Base-by-base conservation (phyloP, 345 rosid genomes). In the Hirschfeldia incana region DNA sequence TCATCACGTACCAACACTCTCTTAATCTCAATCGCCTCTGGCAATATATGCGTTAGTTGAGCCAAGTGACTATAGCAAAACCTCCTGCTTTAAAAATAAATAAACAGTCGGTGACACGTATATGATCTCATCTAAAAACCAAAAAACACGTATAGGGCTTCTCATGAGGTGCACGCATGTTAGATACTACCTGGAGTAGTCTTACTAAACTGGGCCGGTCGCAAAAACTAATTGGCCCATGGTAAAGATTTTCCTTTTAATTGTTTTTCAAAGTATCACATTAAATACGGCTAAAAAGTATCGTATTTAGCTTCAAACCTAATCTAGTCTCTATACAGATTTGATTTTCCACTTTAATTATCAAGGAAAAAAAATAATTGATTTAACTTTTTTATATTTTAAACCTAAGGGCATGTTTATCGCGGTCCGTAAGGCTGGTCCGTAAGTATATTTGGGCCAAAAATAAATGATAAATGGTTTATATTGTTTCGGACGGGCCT, bases 21-120 rank as follows among this genome's bases (percentile, higher is more conserved):
- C 85, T 83, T 93, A 6, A 93, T 77, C 83, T 89, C 93, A 12
- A 95, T 86, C 0, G 83, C 93, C 76, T 93, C 98, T 0, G 98
- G 97, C 28, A 96, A 77, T 61, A 96, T 78, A 77, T 86, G 84
- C 87, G 88, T 93, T 83, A 91, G 1, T 42, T 90, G 94, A 69
- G 94, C 91, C 78, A 96, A 83, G 76, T 93, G 93, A 61, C 77
- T n/a, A 26, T 84, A 70, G 3, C 89, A 78, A 80, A 96, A 93
- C 88, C 97, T 93, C 97, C 98, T 92, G 79, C 16, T 34, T 34
- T 67, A 37, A 42, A n/a, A 73, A 65, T 3, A 72, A 10, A 17
- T 78, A 44, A 79, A 8, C 4, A 30, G 63, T 58, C 15, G 8
- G 13, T 11, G 37, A 34, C 37, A 34, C 37, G 37, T 34, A 0